A percentile compares a stretch with the other conserved stretches of the same genome.
phyloP scores from a whole-genome alignment of 176 grass and related monocot genomes.

The Aegilops sharonensis region DNA sequence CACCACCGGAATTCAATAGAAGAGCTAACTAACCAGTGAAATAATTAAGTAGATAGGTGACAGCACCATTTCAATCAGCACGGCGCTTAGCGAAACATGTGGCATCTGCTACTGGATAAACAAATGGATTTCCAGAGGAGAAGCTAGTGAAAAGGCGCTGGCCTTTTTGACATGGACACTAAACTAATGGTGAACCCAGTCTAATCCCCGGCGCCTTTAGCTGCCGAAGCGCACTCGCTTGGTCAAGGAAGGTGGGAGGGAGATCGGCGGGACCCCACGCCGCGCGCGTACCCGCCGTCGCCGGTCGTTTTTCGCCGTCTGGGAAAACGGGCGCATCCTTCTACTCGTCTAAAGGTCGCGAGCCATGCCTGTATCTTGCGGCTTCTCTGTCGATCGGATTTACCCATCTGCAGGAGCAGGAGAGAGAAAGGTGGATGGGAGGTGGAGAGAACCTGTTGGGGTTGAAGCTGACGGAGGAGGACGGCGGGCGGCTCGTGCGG shows the following conservation, averaged over 20 bases:
- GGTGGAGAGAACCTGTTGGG: neutral
- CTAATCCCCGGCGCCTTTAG: slow-evolving; percentile 4
- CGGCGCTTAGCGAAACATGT: neutral
- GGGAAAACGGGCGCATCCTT: neutral
- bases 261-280: slow-evolving; percentile 21
- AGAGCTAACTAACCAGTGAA: neutral
- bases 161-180: slow-evolving; percentile 35
- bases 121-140: neutral
- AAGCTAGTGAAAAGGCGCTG: slow-evolving; percentile 27
- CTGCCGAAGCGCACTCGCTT: neutral
- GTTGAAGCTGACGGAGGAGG: neutral
- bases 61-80: neutral
- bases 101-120: slow-evolving; percentile 27
- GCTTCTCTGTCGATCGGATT: neutral
- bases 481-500: neutral
- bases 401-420: neutral
- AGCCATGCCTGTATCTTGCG: neutral
- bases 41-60: neutral
- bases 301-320: neutral
- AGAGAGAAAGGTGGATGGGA: neutral
- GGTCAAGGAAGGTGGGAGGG: slow-evolving; percentile 24
- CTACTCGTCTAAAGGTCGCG: neutral
- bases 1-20: neutral
- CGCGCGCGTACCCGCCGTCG: neutral
- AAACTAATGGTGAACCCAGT: slow-evolving; percentile 10